Evolutionary conservation across 164 flowering plant species (phyloP).

Genomic region (Nelumbo lutea): DNA sequence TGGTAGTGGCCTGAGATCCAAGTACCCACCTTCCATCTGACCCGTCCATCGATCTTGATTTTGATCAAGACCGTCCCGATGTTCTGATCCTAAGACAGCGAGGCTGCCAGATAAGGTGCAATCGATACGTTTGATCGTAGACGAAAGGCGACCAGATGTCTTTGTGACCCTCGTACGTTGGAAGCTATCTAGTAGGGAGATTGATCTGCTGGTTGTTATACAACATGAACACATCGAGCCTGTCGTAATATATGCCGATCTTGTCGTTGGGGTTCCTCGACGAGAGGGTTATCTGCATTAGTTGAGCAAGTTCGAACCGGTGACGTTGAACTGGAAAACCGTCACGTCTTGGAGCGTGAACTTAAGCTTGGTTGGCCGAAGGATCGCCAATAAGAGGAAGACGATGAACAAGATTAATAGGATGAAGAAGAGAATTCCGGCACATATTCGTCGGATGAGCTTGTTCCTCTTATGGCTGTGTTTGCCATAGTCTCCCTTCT

Average conservation of each 20-base stretch:
- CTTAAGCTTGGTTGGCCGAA: constrained; percentile 17
- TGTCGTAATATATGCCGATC: too few species aligned
- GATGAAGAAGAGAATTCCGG: constrained; percentile 2
- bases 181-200: not conserved
- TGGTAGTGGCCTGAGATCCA: constrained; percentile 15
- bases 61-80: constrained; percentile 4
- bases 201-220: constrained; percentile 19
- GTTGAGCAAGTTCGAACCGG: constrained; percentile 20
- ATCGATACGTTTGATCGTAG: constrained; percentile 9
- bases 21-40: constrained; percentile 23
- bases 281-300: constrained; percentile 26
- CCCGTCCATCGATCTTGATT: constrained; percentile 13
- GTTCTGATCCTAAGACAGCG: constrained; percentile 9
- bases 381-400: constrained; percentile 9
- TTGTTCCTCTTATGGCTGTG: constrained; percentile 4
- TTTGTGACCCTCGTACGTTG: constrained; percentile 15
- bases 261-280: constrained; percentile 18
- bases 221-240: too few species aligned
- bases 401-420: constrained; percentile 6
- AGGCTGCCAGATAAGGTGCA: constrained; percentile 13
- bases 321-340: constrained; percentile 20
- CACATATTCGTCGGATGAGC: constrained; percentile 6
- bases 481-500: constrained; percentile 8
- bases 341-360: constrained; percentile 20
- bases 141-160: constrained; percentile 22